These are phyloP conservation scores for Rhodotorula kratochvilovae DNA, from an alignment of 768 basidiomycete species.

Conservation along the genomic window DNA sequence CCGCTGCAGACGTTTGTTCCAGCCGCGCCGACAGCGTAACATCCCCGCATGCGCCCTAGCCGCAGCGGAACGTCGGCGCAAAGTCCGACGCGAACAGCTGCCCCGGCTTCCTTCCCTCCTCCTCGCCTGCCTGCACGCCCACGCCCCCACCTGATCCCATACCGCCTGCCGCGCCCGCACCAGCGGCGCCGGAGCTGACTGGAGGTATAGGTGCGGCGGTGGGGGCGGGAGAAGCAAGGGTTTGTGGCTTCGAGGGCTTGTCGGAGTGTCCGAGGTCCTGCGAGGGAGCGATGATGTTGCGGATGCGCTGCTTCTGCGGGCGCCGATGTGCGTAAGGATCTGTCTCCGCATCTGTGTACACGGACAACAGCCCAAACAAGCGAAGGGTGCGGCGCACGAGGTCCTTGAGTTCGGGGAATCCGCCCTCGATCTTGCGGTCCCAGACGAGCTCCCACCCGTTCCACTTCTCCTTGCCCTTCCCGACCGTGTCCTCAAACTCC, in stretches of 20 bases:
- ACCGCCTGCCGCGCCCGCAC: no score
- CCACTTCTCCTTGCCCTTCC: conserved; percentile 12
- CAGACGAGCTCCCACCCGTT: conserved; percentile 42
- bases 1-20: no score
- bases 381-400: conserved; percentile 29
- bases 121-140: neutral
- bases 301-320: conserved; percentile 48
- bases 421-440: conserved; percentile 51
- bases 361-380: no score
- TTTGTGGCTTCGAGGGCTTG: conserved; percentile 6
- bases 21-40: neutral
- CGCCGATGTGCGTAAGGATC: neutral
- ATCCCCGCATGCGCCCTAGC: neutral
- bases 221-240: neutral
- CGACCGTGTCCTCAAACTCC: neutral
- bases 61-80: conserved; percentile 13
- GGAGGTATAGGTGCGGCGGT: neutral
- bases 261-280: conserved; percentile 49
- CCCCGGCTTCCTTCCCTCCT: neutral
- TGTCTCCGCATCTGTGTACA: no score
- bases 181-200: no score
- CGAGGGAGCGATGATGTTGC: conserved; percentile 48
- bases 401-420: conserved; percentile 49
- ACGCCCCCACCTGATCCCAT: no score
- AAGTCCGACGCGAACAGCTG: conserved; percentile 8